Base-by-base conservation (phyloP, 2,329 filamentous ascomycete genomes). In the Anthostomella pinea region DNA sequence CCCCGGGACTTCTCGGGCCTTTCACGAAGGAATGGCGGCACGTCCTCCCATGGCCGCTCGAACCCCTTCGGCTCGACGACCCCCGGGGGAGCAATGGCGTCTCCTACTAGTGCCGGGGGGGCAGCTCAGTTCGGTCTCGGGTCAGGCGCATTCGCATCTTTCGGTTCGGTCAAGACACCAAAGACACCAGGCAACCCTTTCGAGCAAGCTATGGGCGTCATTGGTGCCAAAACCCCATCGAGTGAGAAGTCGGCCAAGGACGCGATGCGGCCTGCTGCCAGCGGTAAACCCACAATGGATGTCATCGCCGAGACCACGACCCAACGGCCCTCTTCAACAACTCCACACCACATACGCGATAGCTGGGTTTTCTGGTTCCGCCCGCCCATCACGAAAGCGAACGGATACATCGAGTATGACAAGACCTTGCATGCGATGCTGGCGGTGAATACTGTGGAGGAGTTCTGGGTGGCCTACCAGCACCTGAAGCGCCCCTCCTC, bases 301-400 rank as follows among this genome's bases (percentile, higher is more conserved):
- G 64, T 71, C 39, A 69, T 75, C 41, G 60, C 69, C 40, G 70
- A 75, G 56, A 54, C 59, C 35, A 48, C 44, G 37, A 56, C 52
- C 43, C 60, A 66, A 16, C 72, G 67, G 48, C 58, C 52, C 20
- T 58, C 64, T 6, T 52, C 60, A 24, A 60, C 68, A 30, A 60
- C 67, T 25, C 62, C 70, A 39, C 79, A 85, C 58, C 74, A 77
- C 42, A 73, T 97, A 54, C 89, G 86, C 66, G 83, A 88, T 63
- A 83, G 82, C 46, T 98, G 93, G 93, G 83, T 95, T 21, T 88
- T 97, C 62, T 97, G 93, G 89, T 98, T 94, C 67, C 81, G 93
- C 41, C 93, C 93, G 24, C 93, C 93, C 32, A 95, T 94, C 54
- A 90, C 88, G 50, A 98, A 98, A 69, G 93, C 91, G 49, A 91